Percentiles rank a stretch among this genome's conserved stretches.
These are phyloP conservation scores for Rhytidhysteron rufulum DNA, from an alignment of 2,329 filamentous ascomycete genomes.

Conservation along the genomic window DNA sequence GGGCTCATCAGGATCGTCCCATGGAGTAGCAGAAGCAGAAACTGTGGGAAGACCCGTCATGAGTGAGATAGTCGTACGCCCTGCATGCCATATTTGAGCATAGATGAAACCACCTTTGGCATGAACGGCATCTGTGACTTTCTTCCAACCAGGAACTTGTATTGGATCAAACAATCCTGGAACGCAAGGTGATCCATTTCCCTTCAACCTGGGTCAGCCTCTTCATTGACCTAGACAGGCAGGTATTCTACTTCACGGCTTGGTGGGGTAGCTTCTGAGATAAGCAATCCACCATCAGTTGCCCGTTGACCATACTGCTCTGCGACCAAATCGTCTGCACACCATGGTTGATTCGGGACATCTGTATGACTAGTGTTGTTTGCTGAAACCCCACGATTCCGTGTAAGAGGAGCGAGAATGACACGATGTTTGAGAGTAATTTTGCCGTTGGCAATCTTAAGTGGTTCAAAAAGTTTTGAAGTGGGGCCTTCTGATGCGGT, in stretches of 20 bases:
- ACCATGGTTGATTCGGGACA: constrained; percentile 47
- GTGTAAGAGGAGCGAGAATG: constrained; percentile 30
- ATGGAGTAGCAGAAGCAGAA: constrained; percentile 42
- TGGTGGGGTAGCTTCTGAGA: constrained; percentile 54
- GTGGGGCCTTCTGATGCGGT: constrained; percentile 17
- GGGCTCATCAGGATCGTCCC: constrained; percentile 42
- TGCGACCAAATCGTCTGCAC: constrained; percentile 36
- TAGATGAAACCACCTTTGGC: constrained; percentile 45
- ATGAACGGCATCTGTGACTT: constrained; percentile 47
- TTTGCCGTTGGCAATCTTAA: constrained; percentile 29
- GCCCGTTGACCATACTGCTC: constrained; percentile 53
- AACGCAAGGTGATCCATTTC: constrained; percentile 18
- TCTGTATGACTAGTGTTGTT: constrained; percentile 39
- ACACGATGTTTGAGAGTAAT: constrained; percentile 29
- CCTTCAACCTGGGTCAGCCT: background rate
- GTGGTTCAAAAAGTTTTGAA: constrained; percentile 29
- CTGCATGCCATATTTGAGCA: constrained; percentile 43
- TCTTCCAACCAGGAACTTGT: constrained; percentile 47
- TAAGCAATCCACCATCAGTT: constrained; percentile 51
- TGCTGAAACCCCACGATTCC: constrained; percentile 43
- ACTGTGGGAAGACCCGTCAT: constrained; percentile 39
- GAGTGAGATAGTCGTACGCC: constrained; percentile 38
- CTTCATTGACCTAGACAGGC: background rate
- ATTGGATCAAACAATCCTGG: constrained; percentile 23
- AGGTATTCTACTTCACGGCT: constrained; percentile 39